Conservation (phyloP, 1,284 basidiomycete species). For the Rhodotorula sp. region DNA sequence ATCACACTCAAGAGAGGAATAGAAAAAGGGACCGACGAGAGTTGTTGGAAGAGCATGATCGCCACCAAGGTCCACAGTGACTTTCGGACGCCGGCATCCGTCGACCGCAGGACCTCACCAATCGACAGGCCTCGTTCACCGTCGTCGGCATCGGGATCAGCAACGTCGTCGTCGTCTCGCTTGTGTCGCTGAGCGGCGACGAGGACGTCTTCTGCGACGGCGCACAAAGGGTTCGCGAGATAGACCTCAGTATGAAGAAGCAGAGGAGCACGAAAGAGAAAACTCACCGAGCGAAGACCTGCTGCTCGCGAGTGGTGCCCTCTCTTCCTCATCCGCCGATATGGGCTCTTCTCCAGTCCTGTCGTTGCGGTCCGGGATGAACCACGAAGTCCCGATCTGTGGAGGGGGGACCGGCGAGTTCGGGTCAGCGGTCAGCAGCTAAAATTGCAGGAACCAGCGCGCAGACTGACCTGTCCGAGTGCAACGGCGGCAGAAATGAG, state of each 20-base stretch:
- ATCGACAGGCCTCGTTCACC: constrained; percentile 15
- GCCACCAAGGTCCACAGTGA: constrained; percentile 26
- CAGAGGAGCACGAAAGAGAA: background rate
- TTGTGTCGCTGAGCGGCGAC: background rate
- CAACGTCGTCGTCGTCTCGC: background rate
- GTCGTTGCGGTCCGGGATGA: constrained; percentile 21
- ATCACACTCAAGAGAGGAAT: background rate
- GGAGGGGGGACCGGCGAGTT: no score
- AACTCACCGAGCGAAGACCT: background rate
- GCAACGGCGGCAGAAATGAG: constrained; percentile 26
- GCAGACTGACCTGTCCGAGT: constrained; percentile 13
- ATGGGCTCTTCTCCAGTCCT: background rate
- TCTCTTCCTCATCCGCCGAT: constrained; percentile 26
- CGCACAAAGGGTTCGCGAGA: background rate
- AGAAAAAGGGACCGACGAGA: constrained; percentile 33
- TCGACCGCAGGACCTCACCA: constrained; percentile 17
- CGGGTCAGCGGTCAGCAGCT: background rate
- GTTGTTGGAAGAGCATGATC: constrained; percentile 34
- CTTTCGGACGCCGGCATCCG: constrained; percentile 18
- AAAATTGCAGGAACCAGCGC: background rate
- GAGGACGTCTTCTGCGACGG: background rate
- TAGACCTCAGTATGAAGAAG: no score
- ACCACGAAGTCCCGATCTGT: constrained; percentile 21
- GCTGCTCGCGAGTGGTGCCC: constrained; percentile 4
- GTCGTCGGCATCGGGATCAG: background rate